Evolutionary conservation across 2,329 filamentous ascomycete species (phyloP), one percentile per base, ranked within the genome.

Genomic region (Botrytis tulipae): DNA sequence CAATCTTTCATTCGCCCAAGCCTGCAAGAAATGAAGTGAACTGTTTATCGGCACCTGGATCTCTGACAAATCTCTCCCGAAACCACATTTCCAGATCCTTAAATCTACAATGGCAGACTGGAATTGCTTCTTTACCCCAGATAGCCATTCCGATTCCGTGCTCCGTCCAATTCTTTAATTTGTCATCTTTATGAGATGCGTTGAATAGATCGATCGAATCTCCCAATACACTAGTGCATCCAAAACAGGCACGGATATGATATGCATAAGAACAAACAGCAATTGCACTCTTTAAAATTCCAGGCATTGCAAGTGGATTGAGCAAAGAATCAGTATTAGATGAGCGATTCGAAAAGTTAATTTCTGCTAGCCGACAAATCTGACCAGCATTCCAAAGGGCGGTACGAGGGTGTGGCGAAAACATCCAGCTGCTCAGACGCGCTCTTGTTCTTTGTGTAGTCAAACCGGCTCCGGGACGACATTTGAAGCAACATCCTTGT

Each of bases 401-500:
- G 14, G 69, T 71, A 25, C 59, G 57, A 7, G 69, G 69, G n/a
- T 71, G 69, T 42, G 69, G 59, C 9, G 69, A 71, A 40, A 18
- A 29, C 35, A 71, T 71, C 69, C 69, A 71, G n/a, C 60, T 62
- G 37, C 35, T 65, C 4, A 71, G 20, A n/a, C 59, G 59, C 10
- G 44, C 59, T 51, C 35, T 71, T 12, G 69, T 71, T 40, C 60
- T 71, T 12, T 63, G 69, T 8, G 35, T 40, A 37, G 59, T 40
- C 16, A 40, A 29, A 22, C 69, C 59, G 12, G 54, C 59, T 16
- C 57, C 57, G 54, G 69, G 69, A 22, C 69, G 69, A 32, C 69
- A 71, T 42, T 71, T 71, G 25, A 71, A 71, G 12, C 69, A 71
- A 25, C 69, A 71, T 54, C 59, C 69, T 54, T 71, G 69, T 63